Evolutionary conservation across 2,329 filamentous ascomycete genomes (phyloP), one percentile per base, ranked within the genome.

Genomic region (Fusarium drepaniforme): DNA sequence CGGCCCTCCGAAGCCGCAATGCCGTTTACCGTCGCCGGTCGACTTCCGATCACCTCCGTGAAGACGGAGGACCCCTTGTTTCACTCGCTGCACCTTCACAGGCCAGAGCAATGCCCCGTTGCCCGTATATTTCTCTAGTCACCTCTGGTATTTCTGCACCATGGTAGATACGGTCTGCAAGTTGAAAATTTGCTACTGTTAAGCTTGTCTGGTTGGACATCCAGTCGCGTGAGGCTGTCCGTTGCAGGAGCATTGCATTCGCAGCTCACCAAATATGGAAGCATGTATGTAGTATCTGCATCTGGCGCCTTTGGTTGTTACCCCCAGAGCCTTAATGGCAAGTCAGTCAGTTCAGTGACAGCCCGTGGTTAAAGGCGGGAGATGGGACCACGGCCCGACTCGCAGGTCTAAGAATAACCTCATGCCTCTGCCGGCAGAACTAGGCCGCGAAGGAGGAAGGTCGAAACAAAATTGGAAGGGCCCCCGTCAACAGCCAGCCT

Each of bases 321-420:
- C 18, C 51, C 12, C 12, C 18, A 35, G 30, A 40, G 37, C 35
- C 15, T 15, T 35, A 15, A 66, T 33, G 40, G n/a, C 40, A 51
- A 21, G 18, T 33, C 28, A 33, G 28, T 30, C 28, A 53, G 42
- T 46, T 46, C 38, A 42, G 18, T 42, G 38, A 42, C n/a, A 46
- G 21, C 42, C 49, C 3, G 49, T 53, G 46, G 51, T 40, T 33
- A 30, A 66, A 68, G 42, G 58, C 37, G 42, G 44, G 38, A 62
- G 25, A 73, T 70, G 73, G 74, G 63, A 74, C 37, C 44, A 61
- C 73, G 67, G 71, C 72, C 68, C 72, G 68, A 64, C 65, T 59
- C 65, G 72, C 62, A 75, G 65, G 51, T 56, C 53, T 66, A 70
- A 70, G 58, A 75, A 70, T 70, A 72, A 73, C 72, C 68, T 66